Evolutionary conservation across 768 basidiomycete genomes (phyloP), one percentile per base, ranked within the genome.

Genomic region (Pleurotus sapidus): DNA sequence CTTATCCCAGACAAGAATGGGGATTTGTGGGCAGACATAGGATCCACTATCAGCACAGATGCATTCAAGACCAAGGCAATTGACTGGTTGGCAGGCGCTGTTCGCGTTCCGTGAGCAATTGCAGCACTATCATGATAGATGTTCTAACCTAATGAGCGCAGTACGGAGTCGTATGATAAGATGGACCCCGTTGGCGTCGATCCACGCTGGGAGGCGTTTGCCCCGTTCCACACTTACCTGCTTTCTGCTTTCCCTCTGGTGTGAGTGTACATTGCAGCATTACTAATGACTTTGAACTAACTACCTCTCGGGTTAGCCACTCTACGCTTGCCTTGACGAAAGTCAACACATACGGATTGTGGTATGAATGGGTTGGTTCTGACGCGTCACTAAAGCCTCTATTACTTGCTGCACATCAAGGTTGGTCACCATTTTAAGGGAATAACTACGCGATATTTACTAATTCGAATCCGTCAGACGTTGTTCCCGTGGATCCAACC

Each of bases 261-360:
- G 67, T 82, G 79, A 77, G 89, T 71, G 42, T 20, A 20, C 73
- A 71, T 20, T 43, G 6, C 42, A 14, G 38, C 12, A 40, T n/a
- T 50, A 20, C 40, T 3, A 47, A 46, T 11, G 15, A n/a, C 24
- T 24, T 27, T 37, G n/a, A 39, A 20, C 7, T 47, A 15, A 17
- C 42, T 20, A n/a, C 34, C 6, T 25, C 17, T 15, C 51, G 27
- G 23, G 43, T 38, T 45, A 90, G 87, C 9, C 84, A 89, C 67
- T 48, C 74, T n/a, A 78, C 69, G 7, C 74, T 92, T 45, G 65
- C 76, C 27, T 75, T 89, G 58, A 85, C 84, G 7, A 86, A 84
- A 62, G 83, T 94, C 63, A 91, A 92, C 67, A 88, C 83, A 0
- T 89, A 88, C 62, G 91, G 83, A 0, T 75, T 92, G n/a, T 68